Evolutionary conservation across 2,329 filamentous ascomycete species (phyloP), one percentile per base, ranked within the genome.

Genomic region (Alternaria brassicicola): DNA sequence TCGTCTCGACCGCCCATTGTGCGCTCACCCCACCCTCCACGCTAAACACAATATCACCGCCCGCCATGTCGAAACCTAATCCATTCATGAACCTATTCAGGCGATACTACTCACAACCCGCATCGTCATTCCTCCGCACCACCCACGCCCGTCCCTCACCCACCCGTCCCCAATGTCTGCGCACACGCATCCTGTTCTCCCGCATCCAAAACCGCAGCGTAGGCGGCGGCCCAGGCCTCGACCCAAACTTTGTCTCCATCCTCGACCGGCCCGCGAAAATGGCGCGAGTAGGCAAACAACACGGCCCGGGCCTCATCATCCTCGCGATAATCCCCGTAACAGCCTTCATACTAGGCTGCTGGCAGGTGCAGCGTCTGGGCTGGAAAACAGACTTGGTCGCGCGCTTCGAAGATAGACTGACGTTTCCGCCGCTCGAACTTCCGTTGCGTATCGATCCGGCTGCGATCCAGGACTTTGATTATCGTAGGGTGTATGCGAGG

Each of bases 321-420:
- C 85, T 97, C 10, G 91, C 92, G 38, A 80, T 96, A 51, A 98
- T 99, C 70, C 95, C 95, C 47, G 79, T 97, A 59, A 97, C 93
- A 1, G 92, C 95, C 10, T 97, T 99, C 78, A 82, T 84, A 53
- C 88, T 99, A 15, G 95, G 95, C 28, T 92, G 92, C 63, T 99
- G 95, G 95, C 95, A 99, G 77, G 91, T 99, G 52, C 88, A 96
- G 76, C 90, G 95, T 10, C 86, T 99, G 1, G 87, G 89, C 57
- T 97, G 94, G 93, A 99, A 99, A 78, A 93, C 92, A 4, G 90
- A 96, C 43, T 84, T 99, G 12, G 88, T 99, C 61, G 92, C 94
- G 59, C 92, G 89, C 68, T 92, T 91, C 78, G 95, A 98, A 80
- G 93, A 99, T 81, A 90, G 94, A 5, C 85, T 99, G 33, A 85